Percentiles rank a stretch among this genome's conserved stretches.
Evolutionary conservation across 495 filamentous ascomycete genomes (phyloP).

Genomic region (Tuber melanosporum): DNA sequence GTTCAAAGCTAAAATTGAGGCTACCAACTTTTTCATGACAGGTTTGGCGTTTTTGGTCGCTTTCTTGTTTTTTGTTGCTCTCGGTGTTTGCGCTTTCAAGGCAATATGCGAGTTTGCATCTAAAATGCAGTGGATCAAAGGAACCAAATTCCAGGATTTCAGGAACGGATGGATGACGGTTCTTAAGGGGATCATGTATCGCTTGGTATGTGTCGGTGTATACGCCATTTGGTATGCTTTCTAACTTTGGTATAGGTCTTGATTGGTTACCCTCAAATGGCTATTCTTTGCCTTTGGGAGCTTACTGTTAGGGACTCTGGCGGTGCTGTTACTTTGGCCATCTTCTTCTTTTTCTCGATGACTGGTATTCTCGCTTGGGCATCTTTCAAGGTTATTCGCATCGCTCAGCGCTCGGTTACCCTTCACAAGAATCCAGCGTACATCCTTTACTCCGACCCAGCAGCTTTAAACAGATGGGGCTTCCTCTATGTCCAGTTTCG

Average conservation of each 20-base stretch:
- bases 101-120: constrained; percentile 63
- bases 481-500: constrained; percentile 98
- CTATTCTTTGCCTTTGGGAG: constrained; percentile 89
- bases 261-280: constrained; percentile 91
- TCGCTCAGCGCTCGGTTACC: constrained; percentile 77
- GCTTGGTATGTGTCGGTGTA: constrained; percentile 51
- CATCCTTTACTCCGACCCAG: constrained; percentile 91
- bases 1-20: constrained; percentile 76
- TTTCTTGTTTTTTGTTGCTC: constrained; percentile 64
- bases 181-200: constrained; percentile 85
- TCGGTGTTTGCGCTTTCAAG: constrained; percentile 75
- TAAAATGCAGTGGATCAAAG: constrained; percentile 70
- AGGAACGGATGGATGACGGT: constrained; percentile 74
- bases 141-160: constrained; percentile 88
- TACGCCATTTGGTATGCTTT: constrained; percentile 2
- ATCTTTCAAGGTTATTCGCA: constrained; percentile 75
- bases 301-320: constrained; percentile 78
- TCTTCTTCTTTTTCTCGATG: constrained; percentile 84
- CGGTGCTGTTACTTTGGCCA: constrained; percentile 78
- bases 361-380: constrained; percentile 76
- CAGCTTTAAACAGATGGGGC: constrained; percentile 93
- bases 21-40: constrained; percentile 90
- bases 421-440: constrained; percentile 97
- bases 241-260: constrained; percentile 51
- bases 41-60: constrained; percentile 84